Conservation (phyloP, 495 filamentous ascomycete genomes). For the Aspergillus haitiensis region DNA sequence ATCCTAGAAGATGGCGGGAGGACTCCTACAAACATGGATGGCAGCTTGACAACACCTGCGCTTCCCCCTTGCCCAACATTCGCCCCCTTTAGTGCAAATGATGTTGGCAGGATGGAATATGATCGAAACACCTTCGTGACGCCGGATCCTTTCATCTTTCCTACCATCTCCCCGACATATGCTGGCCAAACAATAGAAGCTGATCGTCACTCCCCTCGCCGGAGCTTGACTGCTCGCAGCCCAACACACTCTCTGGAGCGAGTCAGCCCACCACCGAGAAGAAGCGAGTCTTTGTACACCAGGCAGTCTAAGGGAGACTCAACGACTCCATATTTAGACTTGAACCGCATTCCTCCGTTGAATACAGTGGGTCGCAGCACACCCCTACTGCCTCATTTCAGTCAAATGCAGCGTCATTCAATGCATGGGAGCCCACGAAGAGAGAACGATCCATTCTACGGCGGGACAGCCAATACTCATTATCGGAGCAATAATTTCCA, state of each 20-base stretch:
- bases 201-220: constrained; percentile 36
- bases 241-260: constrained; percentile 30
- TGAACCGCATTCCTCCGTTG: constrained; percentile 17
- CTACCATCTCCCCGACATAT: constrained; percentile 31
- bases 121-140: constrained; percentile 33
- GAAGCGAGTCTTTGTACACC: constrained; percentile 40
- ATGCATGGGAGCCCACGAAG: constrained; percentile 27
- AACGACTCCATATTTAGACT: constrained; percentile 14
- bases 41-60: constrained; percentile 35
- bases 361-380: constrained; percentile 23
- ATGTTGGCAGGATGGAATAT: constrained; percentile 41
- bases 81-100: constrained; percentile 45
- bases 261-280: constrained; percentile 31
- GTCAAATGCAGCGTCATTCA: constrained; percentile 33
- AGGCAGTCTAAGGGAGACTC: constrained; percentile 27
- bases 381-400: constrained; percentile 30
- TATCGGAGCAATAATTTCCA: not conserved
- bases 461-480: constrained; percentile 12
- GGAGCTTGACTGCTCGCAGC: constrained; percentile 42
- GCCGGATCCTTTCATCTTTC: constrained; percentile 34
- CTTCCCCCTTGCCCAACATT: constrained; percentile 43
- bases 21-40: constrained; percentile 31
- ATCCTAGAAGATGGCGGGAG: constrained; percentile 45
- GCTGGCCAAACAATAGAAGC: constrained; percentile 29
- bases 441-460: constrained; percentile 37